These are phyloP conservation scores for Mortierella sp. DNA, from an alignment of 371 early-diverging fungal species.

Conservation along the genomic window DNA sequence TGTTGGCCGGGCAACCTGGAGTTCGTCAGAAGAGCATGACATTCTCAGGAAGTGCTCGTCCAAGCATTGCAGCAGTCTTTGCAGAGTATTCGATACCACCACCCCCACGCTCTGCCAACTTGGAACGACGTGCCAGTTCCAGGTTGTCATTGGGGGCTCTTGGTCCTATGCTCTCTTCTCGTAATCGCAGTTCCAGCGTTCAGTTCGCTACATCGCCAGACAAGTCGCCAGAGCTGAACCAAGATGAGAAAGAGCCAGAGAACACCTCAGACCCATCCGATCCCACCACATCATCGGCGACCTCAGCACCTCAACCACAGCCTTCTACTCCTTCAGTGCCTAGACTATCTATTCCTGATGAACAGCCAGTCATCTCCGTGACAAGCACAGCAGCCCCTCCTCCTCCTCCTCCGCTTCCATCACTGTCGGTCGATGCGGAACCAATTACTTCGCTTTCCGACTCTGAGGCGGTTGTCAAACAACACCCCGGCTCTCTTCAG, in stretches of 20 bases:
- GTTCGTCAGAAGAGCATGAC: neutral
- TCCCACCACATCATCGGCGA: too few species aligned
- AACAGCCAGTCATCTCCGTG: too few species aligned
- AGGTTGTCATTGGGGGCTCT: neutral
- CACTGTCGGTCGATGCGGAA: neutral
- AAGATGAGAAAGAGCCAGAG: neutral
- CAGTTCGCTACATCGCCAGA: constrained; percentile 11
- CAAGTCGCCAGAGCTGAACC: constrained; percentile 18
- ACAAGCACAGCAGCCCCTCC: constrained; percentile 2
- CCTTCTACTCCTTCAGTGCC: neutral
- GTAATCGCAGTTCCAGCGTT: neutral
- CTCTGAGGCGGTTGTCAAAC: constrained; percentile 14
- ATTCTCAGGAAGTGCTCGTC: constrained; percentile 6
- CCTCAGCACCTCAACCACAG: neutral
- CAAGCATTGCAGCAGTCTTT: constrained; percentile 1
- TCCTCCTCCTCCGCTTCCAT: constrained; percentile 6
- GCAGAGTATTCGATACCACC: too few species aligned
- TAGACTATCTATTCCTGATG: neutral
- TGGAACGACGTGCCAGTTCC: neutral
- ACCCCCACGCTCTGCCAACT: too few species aligned
- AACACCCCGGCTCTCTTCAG: constrained; percentile 18
- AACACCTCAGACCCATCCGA: neutral
- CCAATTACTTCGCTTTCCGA: constrained; percentile 26
- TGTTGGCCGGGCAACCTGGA: neutral
- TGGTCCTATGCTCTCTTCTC: neutral